Conservation (phyloP, 257 asterid genomes). For the Forsythia viridissima region DNA sequence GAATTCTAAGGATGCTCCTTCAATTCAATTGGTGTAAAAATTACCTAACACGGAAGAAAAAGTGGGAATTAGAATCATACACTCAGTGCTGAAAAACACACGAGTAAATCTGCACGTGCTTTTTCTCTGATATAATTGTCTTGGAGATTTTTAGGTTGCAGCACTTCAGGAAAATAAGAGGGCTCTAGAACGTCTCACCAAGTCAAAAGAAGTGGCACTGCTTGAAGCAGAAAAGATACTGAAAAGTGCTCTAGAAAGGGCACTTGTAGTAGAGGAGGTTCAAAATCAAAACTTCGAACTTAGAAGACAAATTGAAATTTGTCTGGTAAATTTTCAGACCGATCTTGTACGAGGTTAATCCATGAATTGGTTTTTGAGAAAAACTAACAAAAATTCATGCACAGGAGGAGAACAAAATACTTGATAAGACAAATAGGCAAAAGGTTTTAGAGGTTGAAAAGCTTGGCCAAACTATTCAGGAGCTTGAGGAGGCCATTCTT, state of each 20-base stretch:
- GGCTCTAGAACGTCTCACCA: constrained; percentile 73
- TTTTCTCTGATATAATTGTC: background rate
- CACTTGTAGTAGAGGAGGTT: constrained; percentile 81
- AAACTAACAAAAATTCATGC: constrained; percentile 4
- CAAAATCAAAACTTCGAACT: constrained; percentile 81
- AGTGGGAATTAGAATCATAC: background rate
- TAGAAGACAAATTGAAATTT: constrained; percentile 79
- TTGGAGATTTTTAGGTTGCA: constrained; percentile 53
- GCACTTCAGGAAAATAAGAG: constrained; percentile 70
- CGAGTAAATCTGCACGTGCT: background rate
- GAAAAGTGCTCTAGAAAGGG: constrained; percentile 79
- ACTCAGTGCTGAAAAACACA: background rate
- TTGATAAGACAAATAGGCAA: constrained; percentile 75
- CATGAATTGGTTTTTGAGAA: background rate
- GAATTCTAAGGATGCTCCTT: background rate
- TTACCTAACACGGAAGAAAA: background rate
- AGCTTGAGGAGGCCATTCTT: constrained; percentile 93
- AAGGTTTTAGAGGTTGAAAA: constrained; percentile 83
- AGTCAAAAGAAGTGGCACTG: constrained; percentile 82
- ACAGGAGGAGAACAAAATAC: constrained; percentile 83
- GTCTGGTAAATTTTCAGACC: constrained; percentile 47
- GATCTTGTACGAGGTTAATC: background rate
- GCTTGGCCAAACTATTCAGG: constrained; percentile 72
- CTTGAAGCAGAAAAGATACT: constrained; percentile 81
- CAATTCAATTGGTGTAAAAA: background rate